Conservation (phyloP, 75 land plant species). For the Pinus tabuliformis region DNA sequence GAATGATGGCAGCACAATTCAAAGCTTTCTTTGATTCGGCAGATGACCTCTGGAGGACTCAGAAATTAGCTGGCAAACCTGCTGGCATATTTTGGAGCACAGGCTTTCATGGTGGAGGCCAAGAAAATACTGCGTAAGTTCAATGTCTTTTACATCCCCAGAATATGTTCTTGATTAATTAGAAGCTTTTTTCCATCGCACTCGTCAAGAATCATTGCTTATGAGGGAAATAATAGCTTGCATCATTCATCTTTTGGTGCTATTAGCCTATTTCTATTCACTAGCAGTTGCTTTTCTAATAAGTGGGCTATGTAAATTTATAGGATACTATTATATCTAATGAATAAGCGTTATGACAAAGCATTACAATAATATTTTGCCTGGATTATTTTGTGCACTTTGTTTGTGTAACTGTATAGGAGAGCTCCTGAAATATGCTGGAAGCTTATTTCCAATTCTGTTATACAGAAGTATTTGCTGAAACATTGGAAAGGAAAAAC, state of each 20-base stretch:
- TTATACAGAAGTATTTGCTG: not conserved
- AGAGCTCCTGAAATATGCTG: not conserved
- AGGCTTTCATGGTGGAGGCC: conserved; percentile 76
- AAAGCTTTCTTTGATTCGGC: conserved; percentile 63
- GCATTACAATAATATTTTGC: not conserved
- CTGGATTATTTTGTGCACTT: not conserved
- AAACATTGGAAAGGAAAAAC: not conserved
- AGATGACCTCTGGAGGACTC: conserved; percentile 39
- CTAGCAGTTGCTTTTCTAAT: not conserved
- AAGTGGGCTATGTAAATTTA: not conserved
- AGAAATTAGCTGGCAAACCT: conserved; percentile 71
- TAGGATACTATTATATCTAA: not conserved
- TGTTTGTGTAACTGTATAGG: not conserved
- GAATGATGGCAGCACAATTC: conserved; percentile 67
- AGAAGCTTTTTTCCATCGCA: not conserved
- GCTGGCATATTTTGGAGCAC: conserved; percentile 79
- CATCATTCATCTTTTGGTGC: not conserved
- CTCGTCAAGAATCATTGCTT: not conserved
- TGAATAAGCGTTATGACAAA: not conserved
- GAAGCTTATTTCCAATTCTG: not conserved
- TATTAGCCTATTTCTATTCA: not conserved
- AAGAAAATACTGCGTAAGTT: conserved; percentile 60
- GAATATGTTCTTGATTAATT: not conserved
- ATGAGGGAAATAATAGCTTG: not conserved
- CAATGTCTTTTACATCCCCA: not conserved